phyloP scores from a whole-genome alignment of 345 rosid genomes.

The Populus ilicifolia region DNA sequence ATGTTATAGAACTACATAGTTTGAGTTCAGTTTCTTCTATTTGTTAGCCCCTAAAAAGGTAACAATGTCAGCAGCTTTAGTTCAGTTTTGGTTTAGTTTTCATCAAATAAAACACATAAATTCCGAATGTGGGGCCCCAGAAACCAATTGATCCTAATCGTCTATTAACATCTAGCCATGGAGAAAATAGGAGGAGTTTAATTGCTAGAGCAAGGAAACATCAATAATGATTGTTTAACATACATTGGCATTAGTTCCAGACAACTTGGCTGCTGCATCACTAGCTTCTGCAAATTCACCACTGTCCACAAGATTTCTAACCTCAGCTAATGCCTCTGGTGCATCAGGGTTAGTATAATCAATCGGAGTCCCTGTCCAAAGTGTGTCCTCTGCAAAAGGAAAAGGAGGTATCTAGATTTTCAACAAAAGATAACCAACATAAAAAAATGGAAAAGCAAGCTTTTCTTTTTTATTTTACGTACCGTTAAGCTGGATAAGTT shows the following conservation, averaged over 20 bases:
- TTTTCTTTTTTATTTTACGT: neutral
- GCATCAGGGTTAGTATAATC: neutral
- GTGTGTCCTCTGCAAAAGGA: neutral
- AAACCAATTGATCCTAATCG: neutral
- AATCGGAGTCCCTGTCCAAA: neutral
- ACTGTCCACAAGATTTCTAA: neutral
- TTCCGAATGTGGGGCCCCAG: too few relatives aligned
- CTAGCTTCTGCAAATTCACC: neutral
- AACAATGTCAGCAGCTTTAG: too few relatives aligned
- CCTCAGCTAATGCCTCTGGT: neutral
- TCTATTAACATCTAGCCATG: neutral
- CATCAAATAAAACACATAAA: too few relatives aligned
- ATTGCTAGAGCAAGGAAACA: neutral
- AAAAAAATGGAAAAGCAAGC: neutral
- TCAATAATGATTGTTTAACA: neutral
- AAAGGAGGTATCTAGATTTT: neutral
- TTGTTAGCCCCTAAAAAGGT: too few relatives aligned
- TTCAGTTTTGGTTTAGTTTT: too few relatives aligned
- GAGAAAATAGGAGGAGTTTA: neutral
- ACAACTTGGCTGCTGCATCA: neutral
- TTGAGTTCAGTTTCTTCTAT: too few relatives aligned
- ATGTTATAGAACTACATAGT: too few relatives aligned
- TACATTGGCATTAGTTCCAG: neutral
- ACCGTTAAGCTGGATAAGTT: slow-evolving; percentile 16
- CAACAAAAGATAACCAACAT: neutral